These are phyloP conservation scores for Mycosphaerella sp. DNA, from an alignment of 2,329 filamentous ascomycete species.

Conservation along the genomic window DNA sequence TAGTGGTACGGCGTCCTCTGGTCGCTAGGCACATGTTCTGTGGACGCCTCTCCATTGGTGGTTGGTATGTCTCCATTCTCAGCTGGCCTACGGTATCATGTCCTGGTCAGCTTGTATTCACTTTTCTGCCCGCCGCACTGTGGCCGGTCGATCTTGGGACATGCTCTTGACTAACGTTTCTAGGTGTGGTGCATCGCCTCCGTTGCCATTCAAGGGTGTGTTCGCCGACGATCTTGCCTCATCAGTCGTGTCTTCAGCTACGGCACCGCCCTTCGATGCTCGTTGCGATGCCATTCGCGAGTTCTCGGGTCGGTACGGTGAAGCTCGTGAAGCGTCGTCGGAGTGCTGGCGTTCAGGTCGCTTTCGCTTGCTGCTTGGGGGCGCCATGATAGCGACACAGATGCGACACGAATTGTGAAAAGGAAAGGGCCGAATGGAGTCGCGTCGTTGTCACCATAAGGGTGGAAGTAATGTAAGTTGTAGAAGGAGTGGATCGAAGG, in stretches of 20 bases:
- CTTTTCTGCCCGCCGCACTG: constrained; percentile 9
- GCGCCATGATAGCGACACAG: constrained; percentile 24
- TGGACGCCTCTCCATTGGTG: constrained; percentile 8
- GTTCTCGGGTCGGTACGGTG: constrained; percentile 48
- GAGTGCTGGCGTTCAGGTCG: constrained; percentile 43
- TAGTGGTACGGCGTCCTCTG: constrained; percentile 55
- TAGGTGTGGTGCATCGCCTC: constrained; percentile 7
- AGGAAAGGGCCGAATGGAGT: neutral
- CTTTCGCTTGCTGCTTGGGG: constrained; percentile 49
- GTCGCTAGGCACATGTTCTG: constrained; percentile 6
- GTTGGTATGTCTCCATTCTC: constrained; percentile 13
- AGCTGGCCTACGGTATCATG: constrained; percentile 10
- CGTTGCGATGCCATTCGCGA: constrained; percentile 47
- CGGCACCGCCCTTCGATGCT: constrained; percentile 29
- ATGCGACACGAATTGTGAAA: neutral
- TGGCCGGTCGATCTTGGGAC: constrained; percentile 9
- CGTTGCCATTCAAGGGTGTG: constrained; percentile 10
- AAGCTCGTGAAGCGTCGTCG: constrained; percentile 41
- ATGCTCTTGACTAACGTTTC: constrained; percentile 17
- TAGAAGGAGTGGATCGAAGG: constrained; percentile 2
- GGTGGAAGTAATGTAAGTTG: neutral
- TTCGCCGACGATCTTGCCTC: constrained; percentile 8
- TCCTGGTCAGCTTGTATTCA: constrained; percentile 18
- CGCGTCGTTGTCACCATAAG: constrained; percentile 5
- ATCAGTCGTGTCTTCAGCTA: constrained; percentile 14